Conservation (phyloP, 129 eudicot genomes). For the Helianthus tuberosus region DNA sequence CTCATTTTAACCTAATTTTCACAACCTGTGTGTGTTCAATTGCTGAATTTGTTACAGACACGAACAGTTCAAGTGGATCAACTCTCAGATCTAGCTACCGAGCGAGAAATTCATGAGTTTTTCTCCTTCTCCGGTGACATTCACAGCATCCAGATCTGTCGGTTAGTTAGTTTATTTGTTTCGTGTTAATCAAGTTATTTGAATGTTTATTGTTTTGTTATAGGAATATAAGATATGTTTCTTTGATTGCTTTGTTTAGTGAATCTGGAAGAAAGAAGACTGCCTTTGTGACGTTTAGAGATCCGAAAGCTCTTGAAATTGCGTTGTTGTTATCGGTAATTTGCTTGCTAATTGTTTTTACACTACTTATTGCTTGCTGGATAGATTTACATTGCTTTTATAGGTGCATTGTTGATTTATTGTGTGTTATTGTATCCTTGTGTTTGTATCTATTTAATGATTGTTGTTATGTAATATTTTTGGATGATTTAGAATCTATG, state of each 20-base stretch:
- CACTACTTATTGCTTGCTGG: conserved; percentile 32
- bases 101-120: conserved; percentile 91
- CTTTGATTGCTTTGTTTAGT: conserved; percentile 40
- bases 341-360: neutral
- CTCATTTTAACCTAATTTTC: neutral
- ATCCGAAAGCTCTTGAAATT: conserved; percentile 89
- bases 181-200: neutral
- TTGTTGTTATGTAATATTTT: neutral
- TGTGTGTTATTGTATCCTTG: neutral
- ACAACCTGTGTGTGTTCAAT: neutral
- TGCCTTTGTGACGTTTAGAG: conserved; percentile 92
- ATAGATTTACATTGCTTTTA: conserved; percentile 9
- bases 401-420: neutral
- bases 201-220: neutral
- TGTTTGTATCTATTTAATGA: conserved; percentile 1
- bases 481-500: neutral
- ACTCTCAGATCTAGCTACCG: conserved; percentile 94
- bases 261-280: conserved; percentile 64
- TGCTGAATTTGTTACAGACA: conserved; percentile 39
- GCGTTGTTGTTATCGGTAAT: conserved; percentile 90
- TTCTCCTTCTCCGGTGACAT: conserved; percentile 95
- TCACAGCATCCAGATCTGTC: conserved; percentile 79
- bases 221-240: neutral
- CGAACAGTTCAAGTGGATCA: conserved; percentile 79
- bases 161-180: conserved; percentile 38